Percentiles rank a stretch among this genome's conserved stretches.
phyloP scores from a whole-genome alignment of 768 basidiomycete species.

The Auriscalpium orientale region DNA sequence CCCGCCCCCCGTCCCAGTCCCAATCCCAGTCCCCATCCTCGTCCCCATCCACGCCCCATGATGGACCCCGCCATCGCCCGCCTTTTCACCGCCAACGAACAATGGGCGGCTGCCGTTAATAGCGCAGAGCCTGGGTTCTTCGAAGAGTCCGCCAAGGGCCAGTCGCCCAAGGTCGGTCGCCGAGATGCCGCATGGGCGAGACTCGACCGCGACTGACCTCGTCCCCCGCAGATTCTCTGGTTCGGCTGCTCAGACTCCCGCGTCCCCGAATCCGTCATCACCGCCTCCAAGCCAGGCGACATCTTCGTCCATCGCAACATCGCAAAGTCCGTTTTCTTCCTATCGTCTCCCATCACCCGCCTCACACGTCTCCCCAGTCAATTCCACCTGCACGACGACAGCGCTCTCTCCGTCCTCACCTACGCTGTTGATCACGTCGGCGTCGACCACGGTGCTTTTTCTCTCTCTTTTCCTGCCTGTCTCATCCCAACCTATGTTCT shows the following conservation, averaged over 20 bases:
- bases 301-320: slow-evolving; percentile 84
- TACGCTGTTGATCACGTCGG: slow-evolving; percentile 68
- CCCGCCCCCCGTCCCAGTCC: too few species aligned
- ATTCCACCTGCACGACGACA: slow-evolving; percentile 65
- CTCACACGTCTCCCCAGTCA: slow-evolving; percentile 40
- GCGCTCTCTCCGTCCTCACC: slow-evolving; percentile 59
- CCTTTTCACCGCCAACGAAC: slow-evolving; percentile 46
- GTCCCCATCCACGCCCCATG: too few species aligned
- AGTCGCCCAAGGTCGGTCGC: slow-evolving; percentile 51
- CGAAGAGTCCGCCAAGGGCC: slow-evolving; percentile 48
- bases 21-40: too few species aligned
- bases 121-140: slow-evolving; percentile 59
- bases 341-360: neutral
- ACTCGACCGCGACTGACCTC: neutral
- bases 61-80: slow-evolving; percentile 20
- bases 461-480: slow-evolving; percentile 21
- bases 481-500: slow-evolving; percentile 1
- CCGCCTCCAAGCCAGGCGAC: slow-evolving; percentile 64
- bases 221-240: slow-evolving; percentile 54
- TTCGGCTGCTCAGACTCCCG: slow-evolving; percentile 82
- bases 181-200: neutral
- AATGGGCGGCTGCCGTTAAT: slow-evolving; percentile 62
- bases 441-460: slow-evolving; percentile 65
- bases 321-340: slow-evolving; percentile 55
- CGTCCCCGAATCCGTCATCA: slow-evolving; percentile 73